Evolutionary conservation across 192 early-diverging fungal genomes (phyloP), one percentile per base, ranked within the genome.

Genomic region (Chytriomyces sp.): DNA sequence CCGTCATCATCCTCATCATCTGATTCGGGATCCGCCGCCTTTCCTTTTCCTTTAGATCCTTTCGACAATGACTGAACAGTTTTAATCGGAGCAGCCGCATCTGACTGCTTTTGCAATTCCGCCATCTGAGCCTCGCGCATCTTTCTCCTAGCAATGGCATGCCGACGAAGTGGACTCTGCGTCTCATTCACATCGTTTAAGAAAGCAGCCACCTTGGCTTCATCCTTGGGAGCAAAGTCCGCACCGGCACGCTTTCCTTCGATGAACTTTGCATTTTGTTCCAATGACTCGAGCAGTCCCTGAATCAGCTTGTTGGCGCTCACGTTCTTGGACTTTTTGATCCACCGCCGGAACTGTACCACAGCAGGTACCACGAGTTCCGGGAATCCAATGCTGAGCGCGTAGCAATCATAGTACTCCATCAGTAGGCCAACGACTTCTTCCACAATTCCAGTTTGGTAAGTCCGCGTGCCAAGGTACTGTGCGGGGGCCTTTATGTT

Each of bases 321-420:
- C 37, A 90, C 65, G 82, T 94, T 88, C 68, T 86, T 89, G 4
- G 85, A 85, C 59, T 89, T 84, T 77, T 98, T 98, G 60, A 92
- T 84, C 77, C 90, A 93, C 57, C 94, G 83, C 73, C 92, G 90
- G 65, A 99, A 76, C 82, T 89, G 76, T 22, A 96, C 78, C 58
- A 95, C 85, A 5, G 90, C 93, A 3, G 96, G 95, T 36, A 95
- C 91, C 32, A 82, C 87, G 78, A 96, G 82, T 77, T 99, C 98
- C 10, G 98, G 96, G 87, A 99, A 99, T 5, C 92, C 87, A 67
- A 99, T 94, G 37, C 89, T 91, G 26, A 83, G 80, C 28, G 89
- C 88, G 67, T 86, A 90, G 22, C 86, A 62, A 17, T 89, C 86
- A 78, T 93, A 89, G 54, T 90, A 91, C 54, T 93, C 89, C 25